Evolutionary conservation across 345 rosid genomes (phyloP), one percentile per base, ranked within the genome.

Genomic region (Viola odorata): DNA sequence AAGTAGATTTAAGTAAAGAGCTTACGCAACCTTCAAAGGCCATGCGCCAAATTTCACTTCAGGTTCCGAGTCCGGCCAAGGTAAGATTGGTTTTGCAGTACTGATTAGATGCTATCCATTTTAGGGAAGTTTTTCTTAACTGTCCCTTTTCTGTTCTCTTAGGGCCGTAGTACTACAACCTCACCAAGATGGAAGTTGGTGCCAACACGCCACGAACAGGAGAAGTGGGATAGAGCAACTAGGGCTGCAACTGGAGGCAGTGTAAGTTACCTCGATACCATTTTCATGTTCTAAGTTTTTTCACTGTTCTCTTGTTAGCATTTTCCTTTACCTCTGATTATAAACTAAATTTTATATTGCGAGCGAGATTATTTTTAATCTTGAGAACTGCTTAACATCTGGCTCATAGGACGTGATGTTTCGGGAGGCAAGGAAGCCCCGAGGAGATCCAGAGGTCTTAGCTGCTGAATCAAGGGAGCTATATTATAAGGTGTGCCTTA

Each of bases 191-290:
- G 98, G 98, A 84, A 70, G 66, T 57, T 73, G 49, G 89, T 68
- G 12, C 96, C 98, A 41, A 89, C 96, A 8, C 88, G 86, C 12
- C 91, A 89, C 7, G 96, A 92, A 75, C 94, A 85, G 71, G 89
- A 84, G 14, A 92, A 89, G 74, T 92, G 98, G 98, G 98, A 89
- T 67, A 84, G 61, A 85, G 96, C 96, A 14, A 67, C 80, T n/a
- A 89, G 85, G 77, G 96, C 92, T 70, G 74, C 96, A 61, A 87
- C 89, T 51, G 85, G 85, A 51, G 94, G 98, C 68, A 87, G 82
- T 73, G 98, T 89, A 78, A 76, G 85, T 80, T 62, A 45, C 65
- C 16, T 57, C 41, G 59, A 41, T n/a, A 57, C 9, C 36, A 8
- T 51, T 37, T 41, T 45, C 7, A 13, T 13, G 41, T 64, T 23